Conservation (phyloP, 192 early-diverging fungal species). For the Phycomyces blakesleeanus region DNA sequence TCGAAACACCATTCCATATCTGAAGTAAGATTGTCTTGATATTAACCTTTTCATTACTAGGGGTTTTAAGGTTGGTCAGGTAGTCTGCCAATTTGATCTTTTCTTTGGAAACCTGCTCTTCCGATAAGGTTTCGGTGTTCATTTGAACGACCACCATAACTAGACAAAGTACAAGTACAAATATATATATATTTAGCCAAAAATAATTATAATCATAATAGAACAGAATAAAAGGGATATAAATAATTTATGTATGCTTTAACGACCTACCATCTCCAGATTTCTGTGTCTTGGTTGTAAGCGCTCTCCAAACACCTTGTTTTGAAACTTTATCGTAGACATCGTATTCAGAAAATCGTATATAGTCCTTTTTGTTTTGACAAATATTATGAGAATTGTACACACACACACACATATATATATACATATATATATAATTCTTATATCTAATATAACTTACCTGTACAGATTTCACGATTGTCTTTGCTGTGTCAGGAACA, state of each 20-base stretch:
- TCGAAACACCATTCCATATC: constrained; percentile 38
- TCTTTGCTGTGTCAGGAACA: constrained; percentile 45
- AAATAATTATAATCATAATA: too few species aligned
- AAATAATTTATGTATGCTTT: too few species aligned
- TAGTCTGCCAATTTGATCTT: constrained; percentile 29
- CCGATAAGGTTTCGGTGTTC: constrained; percentile 40
- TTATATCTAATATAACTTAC: too few species aligned
- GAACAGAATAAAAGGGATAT: neutral
- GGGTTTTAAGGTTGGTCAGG: constrained; percentile 10
- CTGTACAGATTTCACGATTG: constrained; percentile 46
- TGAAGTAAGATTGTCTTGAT: constrained; percentile 55
- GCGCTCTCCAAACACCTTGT: constrained; percentile 60
- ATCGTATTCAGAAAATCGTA: constrained; percentile 28
- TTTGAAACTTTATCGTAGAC: constrained; percentile 32
- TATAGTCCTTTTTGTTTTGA: constrained; percentile 34
- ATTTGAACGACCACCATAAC: constrained; percentile 68
- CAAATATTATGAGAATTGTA: too few species aligned
- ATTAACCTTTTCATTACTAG: neutral
- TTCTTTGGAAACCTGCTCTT: constrained; percentile 34
- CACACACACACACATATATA: neutral
- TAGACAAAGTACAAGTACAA: neutral
- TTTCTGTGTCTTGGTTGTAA: constrained; percentile 53
- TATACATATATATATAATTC: too few species aligned
- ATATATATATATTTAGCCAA: too few species aligned
- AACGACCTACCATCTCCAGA: constrained; percentile 64